These are phyloP conservation scores for Xylariomycetidae sp. DNA, from an alignment of 2,329 filamentous ascomycete genomes.

Conservation along the genomic window DNA sequence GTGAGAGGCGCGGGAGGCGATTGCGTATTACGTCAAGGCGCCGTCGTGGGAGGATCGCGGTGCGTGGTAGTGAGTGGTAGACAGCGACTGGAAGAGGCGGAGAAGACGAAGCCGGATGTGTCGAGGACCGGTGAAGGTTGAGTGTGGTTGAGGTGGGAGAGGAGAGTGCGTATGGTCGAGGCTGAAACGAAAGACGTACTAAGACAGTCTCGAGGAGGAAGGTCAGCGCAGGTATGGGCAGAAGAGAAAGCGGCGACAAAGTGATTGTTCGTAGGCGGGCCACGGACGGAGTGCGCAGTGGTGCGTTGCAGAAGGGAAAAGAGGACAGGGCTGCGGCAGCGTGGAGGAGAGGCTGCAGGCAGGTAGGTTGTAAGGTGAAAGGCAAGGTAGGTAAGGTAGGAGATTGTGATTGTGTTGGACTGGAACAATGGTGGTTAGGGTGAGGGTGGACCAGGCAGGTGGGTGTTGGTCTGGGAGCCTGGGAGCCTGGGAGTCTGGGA, in stretches of 20 bases:
- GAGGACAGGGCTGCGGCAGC: background rate
- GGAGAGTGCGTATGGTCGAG: constrained; percentile 1
- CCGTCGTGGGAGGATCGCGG: background rate
- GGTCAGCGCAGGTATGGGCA: constrained; percentile 17
- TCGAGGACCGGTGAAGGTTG: background rate
- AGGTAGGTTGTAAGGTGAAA: constrained; percentile 7
- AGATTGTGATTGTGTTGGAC: too few species aligned
- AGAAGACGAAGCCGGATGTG: too few species aligned
- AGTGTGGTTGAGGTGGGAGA: background rate
- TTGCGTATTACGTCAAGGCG: too few species aligned
- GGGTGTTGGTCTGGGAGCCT: too few species aligned
- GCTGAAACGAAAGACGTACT: constrained; percentile 10
- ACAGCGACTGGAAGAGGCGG: too few species aligned
- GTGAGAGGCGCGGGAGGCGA: too few species aligned
- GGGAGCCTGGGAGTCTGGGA: too few species aligned
- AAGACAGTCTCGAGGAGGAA: constrained; percentile 11
- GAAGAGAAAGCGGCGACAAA: too few species aligned
- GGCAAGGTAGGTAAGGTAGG: too few species aligned
- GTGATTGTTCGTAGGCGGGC: constrained; percentile 1
- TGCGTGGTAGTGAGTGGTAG: too few species aligned
- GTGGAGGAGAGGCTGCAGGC: constrained; percentile 2
- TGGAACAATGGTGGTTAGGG: too few species aligned
- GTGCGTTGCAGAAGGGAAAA: background rate
- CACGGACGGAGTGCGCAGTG: background rate
- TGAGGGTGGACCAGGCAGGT: too few species aligned